These are phyloP conservation scores for Botryotinia calthae DNA, from an alignment of 2,329 filamentous ascomycete species.

Conservation along the genomic window DNA sequence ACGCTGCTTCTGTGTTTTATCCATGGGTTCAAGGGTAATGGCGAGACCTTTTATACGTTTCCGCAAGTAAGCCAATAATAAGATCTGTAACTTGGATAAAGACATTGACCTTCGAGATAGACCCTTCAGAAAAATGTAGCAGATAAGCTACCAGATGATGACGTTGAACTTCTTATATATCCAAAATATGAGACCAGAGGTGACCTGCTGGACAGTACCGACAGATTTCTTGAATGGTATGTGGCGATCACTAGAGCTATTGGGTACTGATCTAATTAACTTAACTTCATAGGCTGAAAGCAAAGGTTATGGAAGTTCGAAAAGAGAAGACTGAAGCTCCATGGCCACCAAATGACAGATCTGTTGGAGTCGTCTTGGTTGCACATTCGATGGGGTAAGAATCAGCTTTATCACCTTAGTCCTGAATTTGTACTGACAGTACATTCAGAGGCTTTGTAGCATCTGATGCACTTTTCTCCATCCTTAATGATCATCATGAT, in stretches of 20 bases:
- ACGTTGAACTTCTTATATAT: slow-evolving; percentile 62
- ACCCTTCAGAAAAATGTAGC: slow-evolving; percentile 59
- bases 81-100: too few species aligned
- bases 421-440: slow-evolving; percentile 21
- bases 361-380: slow-evolving; percentile 73
- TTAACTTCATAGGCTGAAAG: slow-evolving; percentile 1
- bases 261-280: background rate
- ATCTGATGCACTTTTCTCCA: slow-evolving; percentile 71
- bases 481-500: slow-evolving; percentile 28
- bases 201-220: slow-evolving; percentile 56
- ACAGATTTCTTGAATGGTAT: slow-evolving; percentile 54
- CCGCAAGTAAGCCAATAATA: slow-evolving; percentile 46
- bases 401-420: too few species aligned
- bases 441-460: slow-evolving; percentile 71
- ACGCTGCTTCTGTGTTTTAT: slow-evolving; percentile 71
- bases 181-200: slow-evolving; percentile 72
- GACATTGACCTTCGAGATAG: slow-evolving; percentile 27
- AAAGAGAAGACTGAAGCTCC: slow-evolving; percentile 10
- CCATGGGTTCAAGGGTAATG: slow-evolving; percentile 69
- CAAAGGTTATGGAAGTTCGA: slow-evolving; percentile 18
- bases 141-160: slow-evolving; percentile 58
- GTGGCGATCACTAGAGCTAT: background rate
- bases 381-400: slow-evolving; percentile 76
- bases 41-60: slow-evolving; percentile 67
- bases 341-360: slow-evolving; percentile 42